Evolutionary conservation across 257 asterid genomes (phyloP), one percentile per base, ranked within the genome.

Genomic region (Eustoma russellianum): DNA sequence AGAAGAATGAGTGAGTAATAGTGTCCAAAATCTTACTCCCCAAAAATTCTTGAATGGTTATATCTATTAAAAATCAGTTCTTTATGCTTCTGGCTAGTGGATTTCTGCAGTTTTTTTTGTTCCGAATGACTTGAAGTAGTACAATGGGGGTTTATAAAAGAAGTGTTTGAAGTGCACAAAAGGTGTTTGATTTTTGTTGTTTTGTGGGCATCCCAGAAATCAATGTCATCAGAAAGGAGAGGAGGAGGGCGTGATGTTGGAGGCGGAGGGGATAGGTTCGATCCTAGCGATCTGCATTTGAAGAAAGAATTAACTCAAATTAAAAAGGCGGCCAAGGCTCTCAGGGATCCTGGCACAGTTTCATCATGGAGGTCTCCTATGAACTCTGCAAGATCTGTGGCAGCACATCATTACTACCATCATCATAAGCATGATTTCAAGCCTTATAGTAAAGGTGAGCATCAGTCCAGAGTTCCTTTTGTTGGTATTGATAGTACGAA

Each of bases 331-430:
- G 87, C 97, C 38, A 72, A 85, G 19, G 91, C 65, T 53, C 72
- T 92, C 5, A 76, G 87, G 61, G 99, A 92, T 71, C 99, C 99
- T 19, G 97, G 95, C 11, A 92, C 99, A 56, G 80, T 88, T 34
- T 80, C 94, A 9, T 72, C 95, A 18, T 83, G 94, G 95, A 77
- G 91, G 72, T 83, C 95, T 3, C 97, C 95, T 13, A 61, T 77
- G 3, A 74, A 69, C 63, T 77, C 94, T 4, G 78, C 89, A 12
- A 76, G 94, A 92, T 84, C 99, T 53, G 77, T 72, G 3, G 77
- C 82, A 17, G 73, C 67, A 18, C 53, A 77, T 33, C 93, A 87
- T 60, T 79, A 80, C 54, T 77, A 72, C 45, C 92, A 78, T 46
- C 83, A 75, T 66, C 85, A 71, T 66, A 72, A 77, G 64, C 58